Evolutionary conservation across 169 alveolate species (phyloP), one percentile per base, ranked within the genome.

Genomic region (Eimeria praecox): DNA sequence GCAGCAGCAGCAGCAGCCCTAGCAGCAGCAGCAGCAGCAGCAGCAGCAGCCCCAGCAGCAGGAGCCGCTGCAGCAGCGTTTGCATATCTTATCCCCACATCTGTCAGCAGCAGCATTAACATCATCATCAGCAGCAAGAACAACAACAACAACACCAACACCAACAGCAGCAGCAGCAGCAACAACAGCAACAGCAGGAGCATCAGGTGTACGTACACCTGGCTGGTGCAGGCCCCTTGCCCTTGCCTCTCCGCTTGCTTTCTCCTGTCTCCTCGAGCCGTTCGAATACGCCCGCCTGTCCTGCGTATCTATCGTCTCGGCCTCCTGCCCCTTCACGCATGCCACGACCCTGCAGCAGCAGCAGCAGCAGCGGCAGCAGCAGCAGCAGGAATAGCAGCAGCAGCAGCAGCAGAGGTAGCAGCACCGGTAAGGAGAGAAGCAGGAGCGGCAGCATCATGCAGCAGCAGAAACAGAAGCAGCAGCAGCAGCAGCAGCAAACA

Each of bases 341-440:
- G 33, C 96, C 96, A 0, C 96, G 78, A 4, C 96, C 96, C 93
- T 92, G 88, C 90, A 69, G 75, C 88, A 44, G 66, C 56, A 42
- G 88, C 88, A 78, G 88, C 83, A 35, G 88, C 62, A 44, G 64
- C 30, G 6, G 62, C 88, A 44, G 88, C 66, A 44, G 88, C 88
- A 44, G 62, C 88, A 44, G 88, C 42, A 73, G 83, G 22, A 73
- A 38, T 33, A 18, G 88, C 88, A 38, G 88, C 88, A 38, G 27
- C 64, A 78, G 88, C 62, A 40, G 88, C 56, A 30, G 88, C 88
- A 40, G 40, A 2, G 33, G 66, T 62, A 18, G 88, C 62, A 20
- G 88, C 64, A 30, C 18, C 62, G 42, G 88, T n/a, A n/a, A n/a
- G 33, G 18, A n/a, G 16, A 22, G 83, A 8, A 22, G 83, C 83